These are phyloP conservation scores for Xerocomus brunneocitrinus DNA, from an alignment of 768 basidiomycete species.

Conservation along the genomic window DNA sequence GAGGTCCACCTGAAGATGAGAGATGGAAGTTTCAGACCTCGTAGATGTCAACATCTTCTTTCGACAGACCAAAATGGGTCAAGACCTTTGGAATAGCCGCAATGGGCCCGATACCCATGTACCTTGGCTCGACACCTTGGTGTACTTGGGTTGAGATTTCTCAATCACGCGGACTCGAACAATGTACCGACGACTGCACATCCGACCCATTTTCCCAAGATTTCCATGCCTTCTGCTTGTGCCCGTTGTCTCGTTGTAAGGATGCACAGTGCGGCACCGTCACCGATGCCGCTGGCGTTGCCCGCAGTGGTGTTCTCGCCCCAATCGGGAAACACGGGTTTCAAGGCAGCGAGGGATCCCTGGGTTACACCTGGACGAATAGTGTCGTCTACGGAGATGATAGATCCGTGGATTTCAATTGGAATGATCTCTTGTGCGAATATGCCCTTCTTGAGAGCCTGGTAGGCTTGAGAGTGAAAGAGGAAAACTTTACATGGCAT, in stretches of 20 bases:
- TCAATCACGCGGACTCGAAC: not conserved
- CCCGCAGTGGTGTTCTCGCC: slow-evolving; percentile 70
- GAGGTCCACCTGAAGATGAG: not conserved
- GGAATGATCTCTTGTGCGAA: slow-evolving; percentile 91
- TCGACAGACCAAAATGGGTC: slow-evolving; percentile 53
- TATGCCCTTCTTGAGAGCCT: slow-evolving; percentile 65
- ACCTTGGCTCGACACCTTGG: slow-evolving; percentile 66
- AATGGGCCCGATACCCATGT: slow-evolving; percentile 77
- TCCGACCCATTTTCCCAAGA: slow-evolving; percentile 81
- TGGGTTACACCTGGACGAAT: slow-evolving; percentile 77
- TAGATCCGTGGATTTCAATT: slow-evolving; percentile 62
- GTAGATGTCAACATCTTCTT: slow-evolving; percentile 72
- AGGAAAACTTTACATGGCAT: not conserved
- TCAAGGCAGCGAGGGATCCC: slow-evolving; percentile 72
- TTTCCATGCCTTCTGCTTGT: slow-evolving; percentile 67
- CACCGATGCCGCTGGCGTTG: slow-evolving; percentile 86
- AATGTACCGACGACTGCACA: slow-evolving; percentile 68
- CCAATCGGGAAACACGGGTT: slow-evolving; percentile 86
- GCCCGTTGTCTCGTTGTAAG: slow-evolving; percentile 79
- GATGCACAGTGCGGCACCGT: slow-evolving; percentile 85
- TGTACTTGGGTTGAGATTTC: slow-evolving; percentile 3
- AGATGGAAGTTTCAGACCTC: slow-evolving; percentile 44
- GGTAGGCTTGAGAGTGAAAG: slow-evolving; percentile 2
- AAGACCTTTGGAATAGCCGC: slow-evolving; percentile 69
- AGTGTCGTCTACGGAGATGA: slow-evolving; percentile 79